Conservation (phyloP, 1,284 basidiomycete genomes). For the Boletellus sp. region DNA sequence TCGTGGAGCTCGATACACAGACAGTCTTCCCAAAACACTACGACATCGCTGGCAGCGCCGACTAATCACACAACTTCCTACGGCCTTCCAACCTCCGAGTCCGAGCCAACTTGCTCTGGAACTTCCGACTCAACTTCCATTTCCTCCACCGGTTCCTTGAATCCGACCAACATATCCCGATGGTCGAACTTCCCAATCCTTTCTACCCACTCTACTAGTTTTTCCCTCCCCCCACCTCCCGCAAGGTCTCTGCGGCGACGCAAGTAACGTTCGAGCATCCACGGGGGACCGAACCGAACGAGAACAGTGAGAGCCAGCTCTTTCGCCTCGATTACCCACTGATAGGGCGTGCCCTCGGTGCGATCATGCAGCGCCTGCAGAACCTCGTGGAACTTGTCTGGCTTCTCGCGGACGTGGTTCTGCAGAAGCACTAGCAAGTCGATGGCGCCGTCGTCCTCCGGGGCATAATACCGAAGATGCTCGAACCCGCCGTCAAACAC, state of each 20-base stretch:
- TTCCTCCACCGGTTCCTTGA: slow-evolving; percentile 12
- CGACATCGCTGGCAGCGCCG: background rate
- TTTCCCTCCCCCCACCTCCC: slow-evolving; percentile 15
- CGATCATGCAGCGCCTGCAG: slow-evolving; percentile 28
- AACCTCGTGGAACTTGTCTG: slow-evolving; percentile 20
- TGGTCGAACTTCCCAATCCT: slow-evolving; percentile 26
- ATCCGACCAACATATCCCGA: slow-evolving; percentile 18
- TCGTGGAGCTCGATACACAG: no score
- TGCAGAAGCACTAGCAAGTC: slow-evolving; percentile 22
- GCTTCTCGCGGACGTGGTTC: slow-evolving; percentile 22
- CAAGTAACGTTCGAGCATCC: slow-evolving; percentile 30
- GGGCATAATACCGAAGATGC: slow-evolving; percentile 25
- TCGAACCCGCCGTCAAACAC: slow-evolving; percentile 30
- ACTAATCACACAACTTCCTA: slow-evolving; percentile 9
- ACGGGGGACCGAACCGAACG: slow-evolving; percentile 23
- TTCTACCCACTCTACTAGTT: slow-evolving; percentile 16
- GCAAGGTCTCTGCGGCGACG: slow-evolving; percentile 22
- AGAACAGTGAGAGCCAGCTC: slow-evolving; percentile 26
- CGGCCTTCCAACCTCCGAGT: background rate
- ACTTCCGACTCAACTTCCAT: slow-evolving; percentile 8
- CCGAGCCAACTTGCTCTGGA: background rate
- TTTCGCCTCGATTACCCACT: slow-evolving; percentile 27
- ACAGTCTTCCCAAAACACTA: no score
- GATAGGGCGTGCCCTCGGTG: slow-evolving; percentile 20
- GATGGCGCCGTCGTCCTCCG: slow-evolving; percentile 28